Percentiles rank a stretch among this genome's conserved stretches.
Evolutionary conservation across 2,329 filamentous ascomycete species (phyloP).

Genomic region (Ascochyta clinopodiicola): DNA sequence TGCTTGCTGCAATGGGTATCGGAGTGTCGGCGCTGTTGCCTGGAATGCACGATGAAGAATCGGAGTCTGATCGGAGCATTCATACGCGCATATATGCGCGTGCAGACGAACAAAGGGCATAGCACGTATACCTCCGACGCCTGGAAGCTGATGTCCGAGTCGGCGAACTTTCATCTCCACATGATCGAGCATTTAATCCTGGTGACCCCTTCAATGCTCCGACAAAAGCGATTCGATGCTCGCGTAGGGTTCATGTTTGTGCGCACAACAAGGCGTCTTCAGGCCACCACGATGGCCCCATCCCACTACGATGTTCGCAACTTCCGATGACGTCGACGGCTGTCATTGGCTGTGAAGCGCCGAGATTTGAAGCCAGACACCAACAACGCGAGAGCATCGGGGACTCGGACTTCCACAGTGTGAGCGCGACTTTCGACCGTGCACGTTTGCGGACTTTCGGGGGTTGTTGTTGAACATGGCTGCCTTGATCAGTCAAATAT

Average conservation of each 20-base stretch:
- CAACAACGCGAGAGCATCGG: neutral
- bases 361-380: neutral
- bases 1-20: neutral
- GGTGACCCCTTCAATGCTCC: neutral
- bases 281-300: constrained; percentile 4
- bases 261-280: neutral
- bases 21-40: neutral
- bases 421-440: neutral
- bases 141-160: neutral
- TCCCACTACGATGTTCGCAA: neutral
- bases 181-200: neutral
- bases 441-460: neutral
- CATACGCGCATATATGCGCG: no score
- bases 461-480: neutral
- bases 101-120: neutral
- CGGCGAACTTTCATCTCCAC: neutral
- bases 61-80: neutral
- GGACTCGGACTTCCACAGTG: neutral
- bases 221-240: neutral
- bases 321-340: constrained; percentile 3
- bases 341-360: constrained; percentile 1
- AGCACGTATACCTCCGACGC: neutral
- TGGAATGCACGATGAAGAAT: neutral
- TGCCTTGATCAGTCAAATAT: neutral
- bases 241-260: neutral